Percentiles rank a stretch among this genome's conserved stretches.
Evolutionary conservation across 192 early-diverging fungal genomes (phyloP).

Genomic region (Gorgonomyces haynaldii): DNA sequence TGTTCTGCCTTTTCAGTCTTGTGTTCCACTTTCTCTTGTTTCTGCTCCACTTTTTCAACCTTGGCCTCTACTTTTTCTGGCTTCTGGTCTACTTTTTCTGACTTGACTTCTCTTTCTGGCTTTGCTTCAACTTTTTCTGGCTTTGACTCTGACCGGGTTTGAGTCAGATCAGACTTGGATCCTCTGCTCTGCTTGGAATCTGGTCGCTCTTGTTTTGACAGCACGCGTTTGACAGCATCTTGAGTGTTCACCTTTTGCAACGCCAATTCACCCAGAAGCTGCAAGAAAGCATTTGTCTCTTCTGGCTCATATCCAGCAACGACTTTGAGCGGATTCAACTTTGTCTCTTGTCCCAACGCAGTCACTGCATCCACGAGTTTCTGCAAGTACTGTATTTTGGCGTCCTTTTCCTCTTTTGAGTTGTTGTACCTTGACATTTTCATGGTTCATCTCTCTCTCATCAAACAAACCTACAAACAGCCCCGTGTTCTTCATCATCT

Average conservation of each 20-base stretch:
- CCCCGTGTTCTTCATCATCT: constrained; percentile 23
- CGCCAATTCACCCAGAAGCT: constrained; percentile 35
- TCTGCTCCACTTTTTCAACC: no score
- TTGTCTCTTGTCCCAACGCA: constrained; percentile 27
- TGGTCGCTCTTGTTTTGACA: no score
- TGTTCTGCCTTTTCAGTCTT: constrained; percentile 2
- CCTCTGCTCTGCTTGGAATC: no score
- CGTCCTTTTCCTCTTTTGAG: constrained; percentile 39
- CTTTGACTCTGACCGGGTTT: neutral
- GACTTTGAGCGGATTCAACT: constrained; percentile 43
- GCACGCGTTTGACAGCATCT: no score
- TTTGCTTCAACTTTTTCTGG: neutral
- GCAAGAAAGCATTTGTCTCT: constrained; percentile 43
- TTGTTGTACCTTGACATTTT: constrained; percentile 36
- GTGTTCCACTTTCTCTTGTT: no score
- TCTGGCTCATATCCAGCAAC: constrained; percentile 48
- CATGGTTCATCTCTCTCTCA: constrained; percentile 37
- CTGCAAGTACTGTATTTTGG: constrained; percentile 37
- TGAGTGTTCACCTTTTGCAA: constrained; percentile 33
- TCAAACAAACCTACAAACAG: constrained; percentile 34
- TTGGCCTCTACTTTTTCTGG: no score
- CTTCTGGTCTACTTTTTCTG: no score
- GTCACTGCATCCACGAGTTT: constrained; percentile 42
- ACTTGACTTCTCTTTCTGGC: no score
- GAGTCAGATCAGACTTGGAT: neutral